Base-by-base conservation (phyloP, 768 basidiomycete species). In the Boletus vermiculosoides region DNA sequence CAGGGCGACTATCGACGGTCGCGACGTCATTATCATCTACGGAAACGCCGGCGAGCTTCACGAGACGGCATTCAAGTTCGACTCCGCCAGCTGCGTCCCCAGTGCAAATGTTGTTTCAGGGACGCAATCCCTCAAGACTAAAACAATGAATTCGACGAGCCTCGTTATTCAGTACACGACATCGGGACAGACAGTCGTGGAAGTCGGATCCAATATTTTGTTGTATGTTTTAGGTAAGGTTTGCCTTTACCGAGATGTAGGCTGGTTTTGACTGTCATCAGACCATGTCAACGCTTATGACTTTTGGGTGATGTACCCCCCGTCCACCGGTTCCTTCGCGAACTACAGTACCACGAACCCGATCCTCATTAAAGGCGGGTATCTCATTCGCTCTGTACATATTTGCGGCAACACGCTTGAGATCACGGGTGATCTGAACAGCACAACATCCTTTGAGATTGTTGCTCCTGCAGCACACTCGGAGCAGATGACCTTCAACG, bases 201-300 rank as follows among this genome's bases (percentile, higher is more conserved):
- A 78, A 60, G 64, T 81, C 42, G 79, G 80, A 31, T 22, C 62
- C 22, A 69, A 66, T 25, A 66, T 73, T 23, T 61, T 80, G 5
- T 52, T 82, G 15, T 82, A 80, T 51, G 76, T 80, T 46, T 60
- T 82, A 45, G 80, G 80, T 77, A 49, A 54, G 73, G 12, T 16
- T 45, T 44, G 2, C 41, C 28, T 40, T 54, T 45, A 18, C 45
- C 20, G 44, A 39, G 16, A 28, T n/a, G 15, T 10, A 25, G 20
- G 22, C 23, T 57, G 6, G 30, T 49, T 44, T 30, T 53, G 25
- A 68, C 30, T 22, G n/a, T 39, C 10, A 8, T 45, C 50, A 81
- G 81, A 82, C 62, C 79, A 78, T 37, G 66, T 69, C 40, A 78
- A 73, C 34, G 81, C 81, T 5, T 82, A 82, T 55, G 71, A 80